A percentile compares a stretch with the other conserved stretches of the same genome.
Evolutionary conservation across 2,329 filamentous ascomycete genomes (phyloP).

Genomic region (Aspergillus melleus): DNA sequence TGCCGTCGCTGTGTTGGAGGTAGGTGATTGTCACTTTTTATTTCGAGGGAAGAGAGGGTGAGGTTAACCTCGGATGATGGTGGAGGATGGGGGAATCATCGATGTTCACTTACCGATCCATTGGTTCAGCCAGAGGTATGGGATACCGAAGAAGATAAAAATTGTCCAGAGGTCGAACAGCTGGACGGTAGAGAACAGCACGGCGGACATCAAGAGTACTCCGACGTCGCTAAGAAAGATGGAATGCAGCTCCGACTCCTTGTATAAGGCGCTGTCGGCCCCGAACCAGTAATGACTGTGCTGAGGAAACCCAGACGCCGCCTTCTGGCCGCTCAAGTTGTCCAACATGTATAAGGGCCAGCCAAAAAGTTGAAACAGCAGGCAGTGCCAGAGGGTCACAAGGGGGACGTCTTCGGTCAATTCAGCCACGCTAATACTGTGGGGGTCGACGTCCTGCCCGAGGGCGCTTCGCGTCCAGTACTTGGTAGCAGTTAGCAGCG

Average conservation of each 20-base stretch:
- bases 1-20: constrained; percentile 67
- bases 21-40: constrained; percentile 67
- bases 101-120: background rate
- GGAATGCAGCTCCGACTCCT: background rate
- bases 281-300: constrained; percentile 62
- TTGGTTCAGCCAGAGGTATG: background rate
- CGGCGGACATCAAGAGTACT: background rate
- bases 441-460: background rate
- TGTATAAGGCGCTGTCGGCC: constrained; percentile 21
- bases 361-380: constrained; percentile 63
- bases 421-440: background rate
- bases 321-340: constrained; percentile 47
- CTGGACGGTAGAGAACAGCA: background rate
- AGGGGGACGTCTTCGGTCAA: constrained; percentile 42
- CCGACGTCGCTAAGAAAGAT: background rate
- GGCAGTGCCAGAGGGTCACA: constrained; percentile 51
- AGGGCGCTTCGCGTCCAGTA: background rate
- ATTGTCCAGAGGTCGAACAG: background rate
- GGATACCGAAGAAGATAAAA: background rate
- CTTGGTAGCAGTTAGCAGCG: background rate
- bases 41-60: background rate
- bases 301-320: constrained; percentile 60
- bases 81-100: background rate
- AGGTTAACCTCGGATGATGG: no score
- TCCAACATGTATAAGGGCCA: constrained; percentile 65